These are phyloP conservation scores for Dalbergia cultrata DNA, from an alignment of 306 rosid species.

Conservation along the genomic window DNA sequence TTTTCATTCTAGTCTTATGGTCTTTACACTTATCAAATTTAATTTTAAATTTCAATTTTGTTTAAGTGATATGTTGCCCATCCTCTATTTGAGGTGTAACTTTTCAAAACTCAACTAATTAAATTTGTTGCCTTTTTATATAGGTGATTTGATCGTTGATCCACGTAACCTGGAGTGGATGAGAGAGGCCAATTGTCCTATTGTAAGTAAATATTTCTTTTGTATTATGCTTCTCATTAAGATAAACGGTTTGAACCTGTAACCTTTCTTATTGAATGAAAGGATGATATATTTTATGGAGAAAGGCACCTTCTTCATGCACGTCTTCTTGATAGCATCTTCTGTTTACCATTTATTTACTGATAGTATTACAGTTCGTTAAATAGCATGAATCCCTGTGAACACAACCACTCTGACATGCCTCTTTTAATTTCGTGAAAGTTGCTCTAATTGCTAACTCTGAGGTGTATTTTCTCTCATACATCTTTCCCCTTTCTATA, in stretches of 20 bases:
- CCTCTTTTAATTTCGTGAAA: background rate
- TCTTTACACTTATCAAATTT: constrained; percentile 21
- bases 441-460: background rate
- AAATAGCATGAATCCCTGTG: constrained; percentile 16
- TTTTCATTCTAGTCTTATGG: constrained; percentile 34
- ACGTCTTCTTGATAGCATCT: background rate
- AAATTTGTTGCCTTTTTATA: constrained; percentile 40
- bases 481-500: background rate
- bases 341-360: constrained; percentile 23
- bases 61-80: constrained; percentile 7
- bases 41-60: constrained; percentile 16
- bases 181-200: constrained; percentile 93
- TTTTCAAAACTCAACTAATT: constrained; percentile 25
- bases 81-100: constrained; percentile 31
- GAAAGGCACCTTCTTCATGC: constrained; percentile 3
- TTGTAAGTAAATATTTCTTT: constrained; percentile 67
- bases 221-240: constrained; percentile 23
- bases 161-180: constrained; percentile 94
- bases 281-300: background rate
- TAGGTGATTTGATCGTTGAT: constrained; percentile 97
- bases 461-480: background rate
- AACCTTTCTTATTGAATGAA: constrained; percentile 8
- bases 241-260: constrained; percentile 10
- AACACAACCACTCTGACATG: background rate
- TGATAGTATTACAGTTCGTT: background rate